Evolutionary conservation across 257 asterid species (phyloP).

Genomic region (Plantago elongata): DNA sequence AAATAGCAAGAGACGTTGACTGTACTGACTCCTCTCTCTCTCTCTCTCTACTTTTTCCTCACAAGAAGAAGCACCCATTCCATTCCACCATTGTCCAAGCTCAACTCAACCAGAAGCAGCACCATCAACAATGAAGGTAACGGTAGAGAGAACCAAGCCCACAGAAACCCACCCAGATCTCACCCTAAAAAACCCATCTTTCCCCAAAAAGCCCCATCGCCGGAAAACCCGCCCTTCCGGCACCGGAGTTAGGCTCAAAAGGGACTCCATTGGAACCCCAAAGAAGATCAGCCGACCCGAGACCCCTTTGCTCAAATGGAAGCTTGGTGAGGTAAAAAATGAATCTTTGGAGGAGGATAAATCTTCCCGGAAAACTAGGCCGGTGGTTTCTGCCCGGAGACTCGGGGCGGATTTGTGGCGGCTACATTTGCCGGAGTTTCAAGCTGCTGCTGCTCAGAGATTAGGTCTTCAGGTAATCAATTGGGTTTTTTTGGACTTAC

Average conservation of each 20-base stretch:
- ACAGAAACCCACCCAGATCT: slow-evolving; percentile 33
- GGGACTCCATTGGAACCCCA: slow-evolving; percentile 24
- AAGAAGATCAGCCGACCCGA: slow-evolving; percentile 44
- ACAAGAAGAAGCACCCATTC: not conserved
- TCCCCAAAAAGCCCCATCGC: slow-evolving; percentile 35
- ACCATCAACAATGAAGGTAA: slow-evolving; percentile 40
- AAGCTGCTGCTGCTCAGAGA: slow-evolving; percentile 15
- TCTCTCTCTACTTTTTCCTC: not conserved
- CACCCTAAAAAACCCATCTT: slow-evolving; percentile 18
- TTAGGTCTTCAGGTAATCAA: slow-evolving; percentile 11
- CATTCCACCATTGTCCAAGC: slow-evolving; percentile 31
- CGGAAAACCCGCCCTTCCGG: slow-evolving; percentile 33
- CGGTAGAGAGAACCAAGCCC: slow-evolving; percentile 23
- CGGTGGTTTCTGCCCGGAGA: slow-evolving; percentile 40
- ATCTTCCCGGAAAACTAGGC: slow-evolving; percentile 25
- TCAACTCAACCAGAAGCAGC: not conserved
- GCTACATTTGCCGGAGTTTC: slow-evolving; percentile 51
- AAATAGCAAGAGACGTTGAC: not conserved
- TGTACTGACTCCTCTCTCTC: not conserved
- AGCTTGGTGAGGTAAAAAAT: slow-evolving; percentile 30
- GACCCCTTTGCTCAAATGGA: slow-evolving; percentile 62
- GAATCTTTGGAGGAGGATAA: not conserved
- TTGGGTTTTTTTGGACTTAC: not conserved
- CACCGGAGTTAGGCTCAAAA: slow-evolving; percentile 38
- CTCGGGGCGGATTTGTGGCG: slow-evolving; percentile 60